A percentile compares a stretch with the other conserved stretches of the same genome.
Evolutionary conservation across 1,139 yeast genomes (phyloP).

Genomic region (Scheffersomyces lignicola): DNA sequence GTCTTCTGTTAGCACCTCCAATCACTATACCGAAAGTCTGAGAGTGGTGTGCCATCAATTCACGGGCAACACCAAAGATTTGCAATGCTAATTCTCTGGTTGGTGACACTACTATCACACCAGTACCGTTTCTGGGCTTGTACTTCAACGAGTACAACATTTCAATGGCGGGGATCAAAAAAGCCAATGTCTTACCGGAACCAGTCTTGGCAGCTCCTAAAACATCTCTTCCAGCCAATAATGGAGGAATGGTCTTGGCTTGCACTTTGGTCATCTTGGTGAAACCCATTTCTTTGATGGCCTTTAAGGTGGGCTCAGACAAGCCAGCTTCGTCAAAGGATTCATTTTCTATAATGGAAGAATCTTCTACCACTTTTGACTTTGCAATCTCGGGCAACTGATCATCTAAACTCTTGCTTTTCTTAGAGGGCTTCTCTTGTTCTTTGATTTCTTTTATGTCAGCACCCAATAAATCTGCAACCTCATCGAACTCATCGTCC

Average conservation of each 20-base stretch:
- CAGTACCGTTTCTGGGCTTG: constrained; percentile 69
- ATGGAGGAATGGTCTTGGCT: constrained; percentile 91
- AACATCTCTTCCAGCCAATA: constrained; percentile 92
- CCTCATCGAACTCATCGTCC: constrained; percentile 56
- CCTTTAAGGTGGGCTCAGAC: constrained; percentile 77
- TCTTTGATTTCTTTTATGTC: constrained; percentile 42
- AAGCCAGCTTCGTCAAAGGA: constrained; percentile 56
- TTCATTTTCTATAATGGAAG: constrained; percentile 35
- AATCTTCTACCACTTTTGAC: constrained; percentile 18
- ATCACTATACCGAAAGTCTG: constrained; percentile 96
- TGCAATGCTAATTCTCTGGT: constrained; percentile 89
- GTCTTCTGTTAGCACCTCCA: constrained; percentile 98
- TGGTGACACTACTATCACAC: constrained; percentile 88
- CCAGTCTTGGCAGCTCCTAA: constrained; percentile 98
- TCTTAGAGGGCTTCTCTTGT: constrained; percentile 27
- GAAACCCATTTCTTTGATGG: constrained; percentile 86
- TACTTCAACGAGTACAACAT: constrained; percentile 73
- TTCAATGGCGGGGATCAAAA: constrained; percentile 92
- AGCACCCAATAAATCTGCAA: constrained; percentile 51
- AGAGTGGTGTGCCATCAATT: constrained; percentile 84
- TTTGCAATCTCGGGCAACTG: constrained; percentile 18
- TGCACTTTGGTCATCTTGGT: constrained; percentile 89
- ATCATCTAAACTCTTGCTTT: constrained; percentile 18
- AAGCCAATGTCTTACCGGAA: constrained; percentile 95
- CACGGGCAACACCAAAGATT: constrained; percentile 95